Conservation (phyloP, 805 yeast genomes). For the Saturnispora hagleri region DNA sequence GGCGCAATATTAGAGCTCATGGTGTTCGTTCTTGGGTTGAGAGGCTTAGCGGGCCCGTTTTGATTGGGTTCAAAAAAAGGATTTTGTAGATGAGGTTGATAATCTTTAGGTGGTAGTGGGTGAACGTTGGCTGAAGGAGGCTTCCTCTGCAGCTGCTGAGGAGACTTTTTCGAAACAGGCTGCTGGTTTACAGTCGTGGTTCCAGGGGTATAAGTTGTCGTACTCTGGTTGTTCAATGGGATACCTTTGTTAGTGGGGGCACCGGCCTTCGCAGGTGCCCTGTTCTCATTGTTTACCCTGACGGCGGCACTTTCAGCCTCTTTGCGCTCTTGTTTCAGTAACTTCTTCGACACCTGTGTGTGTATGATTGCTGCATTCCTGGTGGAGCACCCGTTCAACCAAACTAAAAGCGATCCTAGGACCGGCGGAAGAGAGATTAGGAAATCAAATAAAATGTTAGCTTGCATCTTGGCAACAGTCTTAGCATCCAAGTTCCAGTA, state of each 20-base stretch:
- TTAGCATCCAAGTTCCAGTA: conserved; percentile 48
- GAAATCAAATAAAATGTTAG: conserved; percentile 67
- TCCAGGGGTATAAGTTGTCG: background rate
- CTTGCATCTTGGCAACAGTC: conserved; percentile 60
- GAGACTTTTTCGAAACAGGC: background rate
- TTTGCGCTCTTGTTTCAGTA: conserved; percentile 12
- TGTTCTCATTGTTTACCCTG: background rate
- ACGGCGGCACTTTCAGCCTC: background rate
- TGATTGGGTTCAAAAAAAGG: background rate
- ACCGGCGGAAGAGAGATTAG: conserved; percentile 71
- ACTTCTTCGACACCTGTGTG: conserved; percentile 23
- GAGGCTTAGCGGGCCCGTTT: background rate
- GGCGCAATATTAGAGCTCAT: background rate
- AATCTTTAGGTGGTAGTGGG: background rate
- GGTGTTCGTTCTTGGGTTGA: background rate
- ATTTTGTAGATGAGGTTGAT: conserved; percentile 2
- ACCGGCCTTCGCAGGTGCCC: background rate
- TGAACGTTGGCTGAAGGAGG: background rate
- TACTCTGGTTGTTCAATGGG: background rate
- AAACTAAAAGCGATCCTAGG: conserved; percentile 66
- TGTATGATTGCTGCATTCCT: conserved; percentile 81
- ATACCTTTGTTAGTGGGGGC: too few relatives aligned
- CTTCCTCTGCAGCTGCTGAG: background rate
- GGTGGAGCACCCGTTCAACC: conserved; percentile 82
- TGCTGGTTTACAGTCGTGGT: background rate